Evolutionary conservation across 306 rosid genomes (phyloP), one percentile per base, ranked within the genome.

Genomic region (Nissolia schottii): DNA sequence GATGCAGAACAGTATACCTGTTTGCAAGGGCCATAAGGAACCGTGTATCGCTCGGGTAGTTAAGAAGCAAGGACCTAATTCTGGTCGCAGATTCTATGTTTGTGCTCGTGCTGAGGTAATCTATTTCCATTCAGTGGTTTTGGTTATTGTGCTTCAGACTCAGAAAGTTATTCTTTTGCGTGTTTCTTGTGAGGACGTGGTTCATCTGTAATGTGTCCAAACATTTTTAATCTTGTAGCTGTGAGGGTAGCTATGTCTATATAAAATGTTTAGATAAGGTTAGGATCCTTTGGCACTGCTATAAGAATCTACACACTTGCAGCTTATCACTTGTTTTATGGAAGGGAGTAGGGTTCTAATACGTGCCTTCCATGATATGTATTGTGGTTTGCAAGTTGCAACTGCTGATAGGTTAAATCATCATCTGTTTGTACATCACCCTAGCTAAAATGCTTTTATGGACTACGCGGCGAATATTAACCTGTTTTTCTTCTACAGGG

Each of bases 1-100:
- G 77, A 91, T 94, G 99, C 96, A 94, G 85, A 86, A 75, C 77
- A 87, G 97, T 66, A 94, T 91, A 76, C 97, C 99, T 38, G 78
- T 87, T 79, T 91, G 99, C 87, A 91, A 83, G 85, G 95, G 89
- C 67, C 97, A 91, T 76, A 88, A 66, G 43, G 95, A 94, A 77
- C 89, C 89, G 46, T 89, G 96, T 78, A 86, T 89, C 62, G 88
- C 90, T 67, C 90, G 95, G 56, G 87, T 94, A 31, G 97, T 94
- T 79, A 86, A 88, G 95, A 91, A 94, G 84, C 96, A 79, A 71
- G 95, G 97, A 74, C 78, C 90, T 43, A 94, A 85, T 72, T 82
- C 81, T 67, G 99, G 99, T 45, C 93, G 93, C 81, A 81, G 97
- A 63, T 94, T 89, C 80, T 94, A 79, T 78, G 87, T 80, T 48